Conservation (phyloP, 2,329 filamentous ascomycete genomes). For the Nothophaeocryptopus gaeumannii region DNA sequence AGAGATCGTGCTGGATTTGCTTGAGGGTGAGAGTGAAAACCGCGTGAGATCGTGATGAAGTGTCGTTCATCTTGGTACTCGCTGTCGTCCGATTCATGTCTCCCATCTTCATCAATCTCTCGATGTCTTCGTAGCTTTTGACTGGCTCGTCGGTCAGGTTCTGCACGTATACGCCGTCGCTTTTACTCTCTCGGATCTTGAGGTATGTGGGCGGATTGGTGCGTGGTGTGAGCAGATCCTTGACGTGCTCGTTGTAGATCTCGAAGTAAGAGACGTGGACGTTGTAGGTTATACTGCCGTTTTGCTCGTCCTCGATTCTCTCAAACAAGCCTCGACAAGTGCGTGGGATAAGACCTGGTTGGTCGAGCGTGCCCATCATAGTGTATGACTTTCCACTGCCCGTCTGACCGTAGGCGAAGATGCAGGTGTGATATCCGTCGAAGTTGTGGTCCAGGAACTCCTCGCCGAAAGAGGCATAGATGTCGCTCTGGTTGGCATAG, state of each 20-base stretch:
- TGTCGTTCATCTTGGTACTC: conserved; percentile 99
- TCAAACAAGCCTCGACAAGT: conserved; percentile 96
- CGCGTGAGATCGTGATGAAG: conserved; percentile 89
- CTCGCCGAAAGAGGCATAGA: conserved; percentile 90
- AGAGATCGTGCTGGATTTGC: conserved; percentile 95
- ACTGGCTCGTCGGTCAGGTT: conserved; percentile 92
- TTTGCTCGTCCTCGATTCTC: conserved; percentile 80
- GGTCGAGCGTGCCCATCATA: conserved; percentile 85
- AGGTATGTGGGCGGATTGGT: conserved; percentile 84
- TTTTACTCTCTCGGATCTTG: conserved; percentile 93
- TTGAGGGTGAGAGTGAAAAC: conserved; percentile 98
- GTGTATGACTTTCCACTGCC: conserved; percentile 98
- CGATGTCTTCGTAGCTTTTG: conserved; percentile 78
- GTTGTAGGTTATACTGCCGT: conserved; percentile 91
- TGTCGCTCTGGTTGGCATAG: conserved; percentile 87
- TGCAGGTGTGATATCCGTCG: conserved; percentile 97
- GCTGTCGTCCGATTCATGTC: conserved; percentile 85
- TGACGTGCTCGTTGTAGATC: conserved; percentile 98
- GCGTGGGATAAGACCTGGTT: conserved; percentile 87
- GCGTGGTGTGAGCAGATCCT: conserved; percentile 81
- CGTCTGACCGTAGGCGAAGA: conserved; percentile 97
- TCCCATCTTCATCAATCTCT: conserved; percentile 85
- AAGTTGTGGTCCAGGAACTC: conserved; percentile 99
- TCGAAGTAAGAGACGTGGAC: conserved; percentile 98
- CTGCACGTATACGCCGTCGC: conserved; percentile 94